A percentile compares a stretch with the other conserved stretches of the same genome.
These are phyloP conservation scores for Pelagophyceae sp. DNA, from an alignment of 352 stramenopile genomes.

Conservation along the genomic window DNA sequence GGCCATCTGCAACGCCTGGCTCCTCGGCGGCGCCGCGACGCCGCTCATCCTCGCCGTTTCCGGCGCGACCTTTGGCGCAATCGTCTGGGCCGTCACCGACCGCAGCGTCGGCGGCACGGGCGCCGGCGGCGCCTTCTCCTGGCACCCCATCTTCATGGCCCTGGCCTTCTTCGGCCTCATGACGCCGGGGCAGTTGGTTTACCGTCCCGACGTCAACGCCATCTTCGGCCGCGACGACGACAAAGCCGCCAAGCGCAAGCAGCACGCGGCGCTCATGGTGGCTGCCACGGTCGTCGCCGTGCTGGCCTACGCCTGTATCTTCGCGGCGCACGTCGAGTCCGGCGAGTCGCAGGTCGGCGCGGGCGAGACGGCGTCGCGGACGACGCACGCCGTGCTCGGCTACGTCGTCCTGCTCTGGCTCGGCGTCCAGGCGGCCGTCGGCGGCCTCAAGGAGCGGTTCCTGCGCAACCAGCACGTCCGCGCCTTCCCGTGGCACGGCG, in stretches of 20 bases:
- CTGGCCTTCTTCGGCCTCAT: background rate
- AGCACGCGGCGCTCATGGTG: background rate
- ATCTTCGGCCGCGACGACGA: no score
- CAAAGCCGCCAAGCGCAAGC: background rate
- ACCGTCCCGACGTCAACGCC: background rate
- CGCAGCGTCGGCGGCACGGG: background rate
- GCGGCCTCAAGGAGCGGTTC: background rate
- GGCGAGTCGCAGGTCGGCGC: slow-evolving; percentile 1
- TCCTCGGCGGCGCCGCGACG: background rate
- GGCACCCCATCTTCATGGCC: slow-evolving; percentile 2
- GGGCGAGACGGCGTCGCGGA: background rate
- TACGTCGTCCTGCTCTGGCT: background rate
- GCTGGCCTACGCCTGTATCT: background rate
- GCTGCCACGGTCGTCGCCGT: background rate
- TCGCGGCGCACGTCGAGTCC: background rate
- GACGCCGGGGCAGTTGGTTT: slow-evolving; percentile 3
- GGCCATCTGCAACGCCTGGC: background rate
- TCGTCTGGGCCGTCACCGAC: background rate
- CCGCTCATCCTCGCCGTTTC: background rate
- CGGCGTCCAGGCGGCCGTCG: background rate
- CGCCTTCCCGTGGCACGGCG: slow-evolving; percentile 1
- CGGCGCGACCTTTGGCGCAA: no score
- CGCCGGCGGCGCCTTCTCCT: background rate
- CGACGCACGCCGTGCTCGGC: background rate
- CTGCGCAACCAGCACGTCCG: background rate